These are phyloP conservation scores for Periglandula ipomoeae DNA, from an alignment of 2,329 filamentous ascomycete genomes.

Conservation along the genomic window DNA sequence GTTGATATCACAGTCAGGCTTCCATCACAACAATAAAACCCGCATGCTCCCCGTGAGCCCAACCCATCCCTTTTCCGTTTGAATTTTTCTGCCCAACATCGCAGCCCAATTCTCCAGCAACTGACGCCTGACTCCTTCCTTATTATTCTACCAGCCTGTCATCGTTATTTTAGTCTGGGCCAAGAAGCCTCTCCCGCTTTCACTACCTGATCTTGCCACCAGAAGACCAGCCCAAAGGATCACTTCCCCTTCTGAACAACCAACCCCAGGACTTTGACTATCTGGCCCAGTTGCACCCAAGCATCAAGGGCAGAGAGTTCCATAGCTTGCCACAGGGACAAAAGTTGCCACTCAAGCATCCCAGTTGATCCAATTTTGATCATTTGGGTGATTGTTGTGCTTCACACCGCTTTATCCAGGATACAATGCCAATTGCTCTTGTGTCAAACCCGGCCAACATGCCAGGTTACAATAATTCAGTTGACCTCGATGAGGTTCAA, in stretches of 20 bases:
- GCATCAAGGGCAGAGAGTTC: slow-evolving; percentile 2
- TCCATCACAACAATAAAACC: slow-evolving; percentile 36
- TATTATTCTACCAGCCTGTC: slow-evolving; percentile 11
- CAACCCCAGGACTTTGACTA: slow-evolving; percentile 15
- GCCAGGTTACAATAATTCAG: slow-evolving; percentile 41
- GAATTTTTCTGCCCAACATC: slow-evolving; percentile 30
- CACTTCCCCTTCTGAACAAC: background rate
- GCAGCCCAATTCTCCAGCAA: slow-evolving; percentile 14
- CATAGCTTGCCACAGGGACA: slow-evolving; percentile 12
- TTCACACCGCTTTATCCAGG: slow-evolving; percentile 5
- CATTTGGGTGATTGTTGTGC: slow-evolving; percentile 3
- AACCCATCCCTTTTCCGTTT: slow-evolving; percentile 21
- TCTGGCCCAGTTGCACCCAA: slow-evolving; percentile 20
- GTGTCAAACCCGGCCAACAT: slow-evolving; percentile 39
- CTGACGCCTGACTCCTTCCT: slow-evolving; percentile 4
- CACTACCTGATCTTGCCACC: slow-evolving; percentile 13
- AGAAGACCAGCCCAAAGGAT: slow-evolving; percentile 11
- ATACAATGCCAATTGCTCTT: slow-evolving; percentile 38
- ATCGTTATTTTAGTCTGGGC: slow-evolving; percentile 12
- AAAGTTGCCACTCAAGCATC: slow-evolving; percentile 1
- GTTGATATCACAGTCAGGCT: slow-evolving; percentile 20
- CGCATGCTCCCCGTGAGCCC: slow-evolving; percentile 35
- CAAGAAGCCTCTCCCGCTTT: slow-evolving; percentile 8
- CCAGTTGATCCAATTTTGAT: slow-evolving; percentile 7
- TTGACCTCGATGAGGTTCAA: slow-evolving; percentile 51